Conservation (phyloP, 2,329 filamentous ascomycete species). For the Lachnellula suecica region DNA sequence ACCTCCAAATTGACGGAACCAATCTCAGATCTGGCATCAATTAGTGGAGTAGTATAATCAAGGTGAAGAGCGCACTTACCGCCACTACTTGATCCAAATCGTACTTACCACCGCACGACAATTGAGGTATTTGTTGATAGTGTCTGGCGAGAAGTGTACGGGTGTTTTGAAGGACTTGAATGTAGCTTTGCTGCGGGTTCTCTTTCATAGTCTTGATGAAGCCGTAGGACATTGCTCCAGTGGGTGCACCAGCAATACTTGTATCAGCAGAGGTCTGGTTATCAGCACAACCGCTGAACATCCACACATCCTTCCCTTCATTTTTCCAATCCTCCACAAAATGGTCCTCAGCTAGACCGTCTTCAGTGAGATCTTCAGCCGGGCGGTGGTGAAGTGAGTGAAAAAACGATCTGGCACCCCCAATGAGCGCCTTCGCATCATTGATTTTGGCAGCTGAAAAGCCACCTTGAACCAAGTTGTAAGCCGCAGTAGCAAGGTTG, state of each 20-base stretch:
- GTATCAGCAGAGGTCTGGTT: conserved; percentile 41
- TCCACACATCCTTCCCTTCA: conserved; percentile 42
- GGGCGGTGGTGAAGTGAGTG: conserved; percentile 46
- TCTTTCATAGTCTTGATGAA: conserved; percentile 36
- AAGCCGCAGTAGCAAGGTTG: conserved; percentile 48
- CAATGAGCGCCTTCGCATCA: conserved; percentile 51
- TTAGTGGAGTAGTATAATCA: no score
- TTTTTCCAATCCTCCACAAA: conserved; percentile 40
- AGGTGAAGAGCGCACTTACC: no score
- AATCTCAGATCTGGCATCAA: no score
- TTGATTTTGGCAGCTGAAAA: conserved; percentile 44
- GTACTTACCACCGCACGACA: no score
- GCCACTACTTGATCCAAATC: no score
- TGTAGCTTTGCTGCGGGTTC: no score
- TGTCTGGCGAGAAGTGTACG: no score
- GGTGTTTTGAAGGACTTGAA: no score
- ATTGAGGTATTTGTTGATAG: no score
- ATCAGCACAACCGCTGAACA: conserved; percentile 41
- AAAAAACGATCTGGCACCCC: conserved; percentile 54
- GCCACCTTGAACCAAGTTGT: conserved; percentile 48
- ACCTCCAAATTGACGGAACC: no score
- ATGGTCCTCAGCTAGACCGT: conserved; percentile 46
- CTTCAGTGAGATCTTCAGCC: conserved; percentile 40
- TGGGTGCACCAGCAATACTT: conserved; percentile 35
- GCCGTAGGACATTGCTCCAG: conserved; percentile 41